These are phyloP conservation scores for Ogataea salicorniae DNA, from an alignment of 805 yeast genomes.

Conservation along the genomic window DNA sequence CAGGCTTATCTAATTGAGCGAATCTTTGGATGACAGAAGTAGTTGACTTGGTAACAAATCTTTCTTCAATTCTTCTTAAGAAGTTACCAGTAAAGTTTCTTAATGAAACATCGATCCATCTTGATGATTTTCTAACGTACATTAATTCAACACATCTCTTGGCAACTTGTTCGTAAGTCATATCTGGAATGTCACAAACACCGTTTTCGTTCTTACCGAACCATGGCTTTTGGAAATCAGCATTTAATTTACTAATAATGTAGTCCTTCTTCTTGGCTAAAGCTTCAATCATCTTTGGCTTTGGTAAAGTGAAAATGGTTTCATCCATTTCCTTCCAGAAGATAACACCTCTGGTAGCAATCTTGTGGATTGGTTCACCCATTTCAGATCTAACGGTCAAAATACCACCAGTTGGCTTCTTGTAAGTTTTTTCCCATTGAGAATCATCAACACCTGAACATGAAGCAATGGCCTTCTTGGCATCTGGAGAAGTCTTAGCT, in stretches of 20 bases:
- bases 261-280: conserved; percentile 78
- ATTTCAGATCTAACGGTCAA: conserved; percentile 95
- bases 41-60: conserved; percentile 61
- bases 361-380: conserved; percentile 99
- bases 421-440: conserved; percentile 92
- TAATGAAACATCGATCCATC: conserved; percentile 87
- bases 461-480: conserved; percentile 84
- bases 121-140: conserved; percentile 68
- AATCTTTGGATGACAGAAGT: conserved; percentile 73
- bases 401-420: conserved; percentile 95
- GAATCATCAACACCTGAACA: conserved; percentile 87
- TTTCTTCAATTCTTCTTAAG: conserved; percentile 94
- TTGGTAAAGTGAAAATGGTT: conserved; percentile 86
- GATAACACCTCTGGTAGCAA: conserved; percentile 96
- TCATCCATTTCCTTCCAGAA: conserved; percentile 98
- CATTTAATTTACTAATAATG: conserved; percentile 79
- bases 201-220: conserved; percentile 75
- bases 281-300: conserved; percentile 78
- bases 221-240: conserved; percentile 98
- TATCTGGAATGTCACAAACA: conserved; percentile 86
- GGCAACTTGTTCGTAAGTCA: conserved; percentile 93
- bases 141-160: conserved; percentile 81
- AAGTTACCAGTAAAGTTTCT: conserved; percentile 83
- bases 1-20: conserved; percentile 64
- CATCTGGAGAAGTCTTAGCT: conserved; percentile 89